Evolutionary conservation across 140 eudicot genomes (phyloP), one percentile per base, ranked within the genome.

Genomic region (Stevia rebaudiana): DNA sequence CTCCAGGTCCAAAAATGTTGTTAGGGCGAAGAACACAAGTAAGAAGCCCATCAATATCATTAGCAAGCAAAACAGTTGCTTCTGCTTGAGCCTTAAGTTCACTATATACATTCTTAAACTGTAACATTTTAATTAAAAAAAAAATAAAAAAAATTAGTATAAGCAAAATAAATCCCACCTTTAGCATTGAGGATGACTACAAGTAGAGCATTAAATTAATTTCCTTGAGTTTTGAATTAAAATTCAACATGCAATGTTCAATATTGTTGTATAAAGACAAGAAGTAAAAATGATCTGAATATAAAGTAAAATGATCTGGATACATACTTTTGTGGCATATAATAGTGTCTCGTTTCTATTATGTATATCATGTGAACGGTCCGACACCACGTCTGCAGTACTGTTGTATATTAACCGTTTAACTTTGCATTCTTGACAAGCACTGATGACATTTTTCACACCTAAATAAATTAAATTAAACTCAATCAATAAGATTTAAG

Each of bases 61-160:
- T 91, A 40, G 98, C 80, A 66, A 62, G 63, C 59, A 91, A 70
- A 56, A 91, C 76, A 68, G 81, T 80, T n/a, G 91, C 91, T 76
- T 91, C 98, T 52, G 95, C 98, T 77, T 91, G 95, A 77, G 98
- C 87, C 77, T 78, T 91, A 37, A 90, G 82, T 75, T 87, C 94
- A 71, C 75, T 65, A 63, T 82, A 75, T 69, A 78, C 66, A 76
- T 80, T 81, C 75, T 52, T 75, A 73, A 77, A 82, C 97, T 90
- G 87, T 49, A 23, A n/a, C 65, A 76, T 61, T 31, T 4, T 52
- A 63, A 55, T 6, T 43, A 3, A 21, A 8, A 8, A 11, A 21
- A 2, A 44, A 4, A 6, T 1, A 3, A 59, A 44, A 56, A 74
- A 61, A 60, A 37, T 24, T 33, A 8, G 36, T 13, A 16, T 44